Base-by-base conservation (phyloP, 768 basidiomycete genomes). In the Mycena polygramma region DNA sequence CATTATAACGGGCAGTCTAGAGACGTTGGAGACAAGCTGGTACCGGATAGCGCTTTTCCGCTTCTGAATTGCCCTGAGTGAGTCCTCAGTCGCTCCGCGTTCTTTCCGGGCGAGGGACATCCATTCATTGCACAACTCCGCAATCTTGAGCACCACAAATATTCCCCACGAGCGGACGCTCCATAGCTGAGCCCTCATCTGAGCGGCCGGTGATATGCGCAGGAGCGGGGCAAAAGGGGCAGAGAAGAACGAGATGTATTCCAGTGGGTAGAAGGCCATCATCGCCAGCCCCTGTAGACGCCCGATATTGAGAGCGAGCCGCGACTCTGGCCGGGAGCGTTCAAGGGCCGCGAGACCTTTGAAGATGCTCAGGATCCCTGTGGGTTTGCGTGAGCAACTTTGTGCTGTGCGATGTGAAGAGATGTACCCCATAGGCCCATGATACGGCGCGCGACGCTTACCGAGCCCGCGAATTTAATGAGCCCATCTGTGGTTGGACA, bases 261-360 rank as follows among this genome's bases (percentile, higher is more conserved):
- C 86, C 30, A 89, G 77, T 0, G 86, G 88, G 73, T 85, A 89
- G 77, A 85, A 89, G 14, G 77, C 81, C 17, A 89, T 77, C 87
- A 89, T 88, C 4, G 86, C 81, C 82, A 87, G 80, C 45, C 81
- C 87, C 68, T 89, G 88, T 13, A 88, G 74, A 46, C 88, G 86
- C 70, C 86, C 86, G 43, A 89, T 84, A 8, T 82, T 88, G 58
- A 84, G 83, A 24, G 87, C 78, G 48, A 81, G 77, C 7, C 84
- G 82, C 10, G 88, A 89, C 4, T 84, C 83, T 0, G 87, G 83
- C 10, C 85, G 85, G 49, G 76, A 79, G 43, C 83, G 83, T 73
- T 89, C 88, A 55, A 89, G 79, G 6, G 83, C 76, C 7, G 86
- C 84, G 66, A 89, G 83, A 84, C 86, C 87, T 67, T 86, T 85